Conservation (phyloP, 305 asterid species). For the Striga hermonthica region DNA sequence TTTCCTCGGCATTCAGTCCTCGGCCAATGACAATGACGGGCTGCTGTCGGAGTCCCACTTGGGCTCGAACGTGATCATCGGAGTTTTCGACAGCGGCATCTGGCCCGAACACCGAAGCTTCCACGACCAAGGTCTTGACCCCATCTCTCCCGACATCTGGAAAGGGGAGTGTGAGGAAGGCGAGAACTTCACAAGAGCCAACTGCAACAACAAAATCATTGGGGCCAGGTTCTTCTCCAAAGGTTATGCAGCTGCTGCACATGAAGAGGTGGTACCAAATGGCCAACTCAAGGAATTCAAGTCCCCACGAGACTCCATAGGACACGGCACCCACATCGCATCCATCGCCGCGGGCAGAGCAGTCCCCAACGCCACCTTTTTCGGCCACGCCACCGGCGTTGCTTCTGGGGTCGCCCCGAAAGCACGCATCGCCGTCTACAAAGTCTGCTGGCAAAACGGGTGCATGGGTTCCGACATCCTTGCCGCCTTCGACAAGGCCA, state of each 20-base stretch:
- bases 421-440: too few species aligned
- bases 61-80: conserved; percentile 63
- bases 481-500: conserved; percentile 61
- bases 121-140: conserved; percentile 63
- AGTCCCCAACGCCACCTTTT: conserved; percentile 43
- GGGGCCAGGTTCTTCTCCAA: conserved; percentile 60
- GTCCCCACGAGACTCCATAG: conserved; percentile 53
- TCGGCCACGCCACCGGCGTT: conserved; percentile 60
- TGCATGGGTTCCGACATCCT: conserved; percentile 80
- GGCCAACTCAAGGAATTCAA: conserved; percentile 31
- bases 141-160: conserved; percentile 58
- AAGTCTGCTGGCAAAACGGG: conserved; percentile 46
- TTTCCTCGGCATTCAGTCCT: background rate
- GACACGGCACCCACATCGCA: conserved; percentile 87
- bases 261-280: too few species aligned
- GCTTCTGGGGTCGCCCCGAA: conserved; percentile 64
- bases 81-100: conserved; percentile 72
- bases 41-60: conserved; percentile 55
- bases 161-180: conserved; percentile 62
- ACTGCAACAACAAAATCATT: conserved; percentile 39
- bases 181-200: too few species aligned
- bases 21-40: too few species aligned
- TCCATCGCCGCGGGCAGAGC: conserved; percentile 63
- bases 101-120: conserved; percentile 71
- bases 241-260: conserved; percentile 60